Evolutionary conservation across 148 eudicot species (phyloP).

Genomic region (Heliosperma pusillum): DNA sequence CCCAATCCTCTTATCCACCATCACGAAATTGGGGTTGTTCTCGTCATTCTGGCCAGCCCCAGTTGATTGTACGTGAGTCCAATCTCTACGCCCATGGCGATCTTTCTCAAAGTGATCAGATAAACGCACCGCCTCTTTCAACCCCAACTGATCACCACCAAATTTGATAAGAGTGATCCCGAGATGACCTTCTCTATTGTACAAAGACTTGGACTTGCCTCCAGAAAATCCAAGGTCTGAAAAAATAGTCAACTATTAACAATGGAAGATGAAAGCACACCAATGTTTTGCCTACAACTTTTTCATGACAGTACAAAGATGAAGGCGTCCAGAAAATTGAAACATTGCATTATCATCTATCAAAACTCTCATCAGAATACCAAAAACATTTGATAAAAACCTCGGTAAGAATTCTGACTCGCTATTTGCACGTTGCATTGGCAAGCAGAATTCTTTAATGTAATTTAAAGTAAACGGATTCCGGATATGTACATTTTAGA

Average conservation of each 20-base stretch:
- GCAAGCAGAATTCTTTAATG: not conserved
- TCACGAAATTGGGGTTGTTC: conserved; percentile 66
- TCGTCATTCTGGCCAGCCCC: conserved; percentile 47
- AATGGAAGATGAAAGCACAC: too few relatives aligned
- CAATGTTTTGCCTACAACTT: too few relatives aligned
- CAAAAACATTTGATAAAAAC: not conserved
- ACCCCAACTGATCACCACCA: conserved; percentile 60
- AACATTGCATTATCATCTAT: not conserved
- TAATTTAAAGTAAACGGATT: not conserved
- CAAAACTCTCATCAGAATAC: not conserved
- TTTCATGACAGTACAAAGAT: not conserved
- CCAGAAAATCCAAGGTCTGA: conserved; percentile 71
- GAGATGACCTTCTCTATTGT: conserved; percentile 71
- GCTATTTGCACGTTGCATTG: not conserved
- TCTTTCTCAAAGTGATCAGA: conserved; percentile 66
- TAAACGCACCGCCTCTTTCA: conserved; percentile 71
- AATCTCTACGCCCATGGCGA: conserved; percentile 64
- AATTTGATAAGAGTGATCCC: conserved; percentile 70
- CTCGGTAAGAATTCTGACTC: not conserved
- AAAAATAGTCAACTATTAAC: conserved; percentile 4
- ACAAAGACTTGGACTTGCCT: conserved; percentile 81
- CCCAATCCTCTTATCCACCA: conserved; percentile 59
- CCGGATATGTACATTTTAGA: not conserved
- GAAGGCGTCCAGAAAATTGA: not conserved
- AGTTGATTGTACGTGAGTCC: conserved; percentile 59